Evolutionary conservation across 1,139 yeast genomes (phyloP).

Genomic region (Yamadazyma triangularis): DNA sequence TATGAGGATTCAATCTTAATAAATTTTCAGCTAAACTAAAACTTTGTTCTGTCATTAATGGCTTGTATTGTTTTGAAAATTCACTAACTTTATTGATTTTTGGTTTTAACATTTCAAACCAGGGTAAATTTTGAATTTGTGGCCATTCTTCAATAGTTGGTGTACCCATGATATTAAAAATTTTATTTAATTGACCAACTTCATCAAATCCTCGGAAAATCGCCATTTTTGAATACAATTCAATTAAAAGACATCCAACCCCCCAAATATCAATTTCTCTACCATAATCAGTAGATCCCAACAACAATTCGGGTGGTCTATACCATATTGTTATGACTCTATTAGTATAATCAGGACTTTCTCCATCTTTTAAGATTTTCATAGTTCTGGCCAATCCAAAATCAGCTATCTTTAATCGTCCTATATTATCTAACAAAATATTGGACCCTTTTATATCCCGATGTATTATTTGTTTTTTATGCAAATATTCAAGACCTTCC

Average conservation of each 20-base stretch:
- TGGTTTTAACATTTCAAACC: slow-evolving; percentile 87
- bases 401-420: slow-evolving; percentile 82
- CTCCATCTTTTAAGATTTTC: slow-evolving; percentile 49
- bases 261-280: slow-evolving; percentile 97
- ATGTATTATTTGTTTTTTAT: slow-evolving; percentile 74
- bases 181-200: slow-evolving; percentile 71
- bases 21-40: slow-evolving; percentile 62
- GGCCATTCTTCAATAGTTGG: slow-evolving; percentile 81
- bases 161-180: slow-evolving; percentile 83
- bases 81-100: slow-evolving; percentile 38
- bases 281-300: slow-evolving; percentile 89
- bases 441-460: slow-evolving; percentile 95
- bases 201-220: slow-evolving; percentile 88
- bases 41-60: slow-evolving; percentile 50
- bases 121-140: slow-evolving; percentile 67
- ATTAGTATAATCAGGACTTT: slow-evolving; percentile 78
- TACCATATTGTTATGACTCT: slow-evolving; percentile 96
- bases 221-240: slow-evolving; percentile 70
- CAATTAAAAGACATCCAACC: slow-evolving; percentile 85
- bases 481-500: slow-evolving; percentile 79
- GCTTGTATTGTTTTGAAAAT: slow-evolving; percentile 46
- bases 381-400: slow-evolving; percentile 89
- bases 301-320: slow-evolving; percentile 87
- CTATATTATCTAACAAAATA: slow-evolving; percentile 67
- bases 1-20: slow-evolving; percentile 62